phyloP scores from a whole-genome alignment of 192 early-diverging fungal genomes.

The Chytriomyces confervae region DNA sequence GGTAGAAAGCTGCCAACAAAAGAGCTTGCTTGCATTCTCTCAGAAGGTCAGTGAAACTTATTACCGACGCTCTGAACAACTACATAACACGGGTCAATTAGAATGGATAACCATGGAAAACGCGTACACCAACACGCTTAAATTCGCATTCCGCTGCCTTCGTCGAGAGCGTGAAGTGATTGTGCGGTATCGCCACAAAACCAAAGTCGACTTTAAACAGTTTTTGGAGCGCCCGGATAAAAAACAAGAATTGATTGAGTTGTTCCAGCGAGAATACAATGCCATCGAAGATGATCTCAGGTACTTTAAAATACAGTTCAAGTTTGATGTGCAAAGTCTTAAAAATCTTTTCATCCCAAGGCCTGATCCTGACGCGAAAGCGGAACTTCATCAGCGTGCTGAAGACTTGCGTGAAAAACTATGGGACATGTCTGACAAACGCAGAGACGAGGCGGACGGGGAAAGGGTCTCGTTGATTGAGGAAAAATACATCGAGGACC shows the following conservation, averaged over 20 bases:
- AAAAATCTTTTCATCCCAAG: conserved; percentile 24
- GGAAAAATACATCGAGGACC: conserved; percentile 66
- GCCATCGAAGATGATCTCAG: conserved; percentile 64
- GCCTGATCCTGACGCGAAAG: conserved; percentile 62
- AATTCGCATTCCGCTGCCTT: conserved; percentile 63
- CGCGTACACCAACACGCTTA: conserved; percentile 60
- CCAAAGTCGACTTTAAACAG: conserved; percentile 57
- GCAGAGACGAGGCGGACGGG: conserved; percentile 65
- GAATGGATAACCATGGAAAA: conserved; percentile 65
- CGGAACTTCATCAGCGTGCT: conserved; percentile 65
- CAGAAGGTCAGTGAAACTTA: conserved; percentile 47
- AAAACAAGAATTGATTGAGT: conserved; percentile 60
- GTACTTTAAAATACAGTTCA: conserved; percentile 21
- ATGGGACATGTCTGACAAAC: conserved; percentile 65
- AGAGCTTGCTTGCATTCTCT: conserved; percentile 57
- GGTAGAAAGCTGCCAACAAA: conserved; percentile 56
- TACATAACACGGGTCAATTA: background rate
- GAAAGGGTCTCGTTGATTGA: conserved; percentile 61
- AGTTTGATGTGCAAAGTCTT: background rate
- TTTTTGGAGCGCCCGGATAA: conserved; percentile 63
- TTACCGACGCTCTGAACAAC: background rate
- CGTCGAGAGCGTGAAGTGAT: conserved; percentile 58
- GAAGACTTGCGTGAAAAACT: conserved; percentile 66
- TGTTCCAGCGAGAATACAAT: conserved; percentile 65
- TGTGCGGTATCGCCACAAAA: conserved; percentile 58